Evolutionary conservation across 768 basidiomycete genomes (phyloP), one percentile per base, ranked within the genome.

Genomic region (Auricularia cornea): DNA sequence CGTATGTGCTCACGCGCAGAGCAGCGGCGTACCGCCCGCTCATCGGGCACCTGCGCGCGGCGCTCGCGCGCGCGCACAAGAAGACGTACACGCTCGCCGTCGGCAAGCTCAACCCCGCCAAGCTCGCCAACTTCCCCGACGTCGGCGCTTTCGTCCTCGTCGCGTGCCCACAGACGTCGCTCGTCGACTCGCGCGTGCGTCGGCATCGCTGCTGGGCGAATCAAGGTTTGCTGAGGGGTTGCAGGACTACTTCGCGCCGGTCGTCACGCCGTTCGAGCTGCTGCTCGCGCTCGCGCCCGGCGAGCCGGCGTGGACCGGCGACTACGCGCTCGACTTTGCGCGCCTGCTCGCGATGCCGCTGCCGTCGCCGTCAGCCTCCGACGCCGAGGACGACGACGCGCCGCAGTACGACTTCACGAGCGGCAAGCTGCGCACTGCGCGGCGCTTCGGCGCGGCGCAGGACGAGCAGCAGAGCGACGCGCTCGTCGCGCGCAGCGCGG

Each of bases 51-150:
- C 80, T 98, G n/a, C 88, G 96, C 5, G 71, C 76, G 18, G 76
- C 89, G 10, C 81, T 98, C 59, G 72, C 80, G 1, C 79, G 78
- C 41, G 80, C 84, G 1, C 84, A 82, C 64, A 96, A 95, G 77
- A 98, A 98, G 73, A 85, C 84, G 65, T 99, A 98, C 75, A 98
- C 96, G 2, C 85, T 99, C 67, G 90, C 87, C 61, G 95, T 99
- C 0, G 96, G 97, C 40, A 94, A 96, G 74, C 83, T 97, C 57
- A 97, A 92, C 68, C 95, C 97, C 0, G 84, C 94, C 6, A 98
- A 98, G 70, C 81, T 98, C 26, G 96, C 88, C 10, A 99, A 98
- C 74, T 98, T 98, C 73, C 82, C 90, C 70, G 95, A 98, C 72
- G 88, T 99, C 59, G 96, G 98, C 71, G 96, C 94, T 69, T 98